phyloP scores from a whole-genome alignment of 2,329 filamentous ascomycete genomes.

The Aspergillus fumigatiaffinis region DNA sequence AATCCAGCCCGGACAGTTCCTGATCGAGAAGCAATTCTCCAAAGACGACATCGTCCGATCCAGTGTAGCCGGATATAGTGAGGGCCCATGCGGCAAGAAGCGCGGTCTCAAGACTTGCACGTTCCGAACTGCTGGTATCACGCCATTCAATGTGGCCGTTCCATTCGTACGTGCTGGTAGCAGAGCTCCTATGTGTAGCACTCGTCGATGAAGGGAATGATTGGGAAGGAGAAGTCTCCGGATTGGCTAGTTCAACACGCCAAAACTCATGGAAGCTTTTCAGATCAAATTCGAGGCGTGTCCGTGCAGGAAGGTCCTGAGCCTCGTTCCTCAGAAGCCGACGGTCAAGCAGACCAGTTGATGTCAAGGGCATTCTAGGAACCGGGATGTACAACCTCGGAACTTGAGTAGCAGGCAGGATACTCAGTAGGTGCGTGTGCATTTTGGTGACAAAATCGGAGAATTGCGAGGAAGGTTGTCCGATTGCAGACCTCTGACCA shows the following conservation, averaged over 20 bases:
- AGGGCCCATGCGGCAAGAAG: slow-evolving; percentile 42
- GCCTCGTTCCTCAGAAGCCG: slow-evolving; percentile 14
- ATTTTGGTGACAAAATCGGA: slow-evolving; percentile 12
- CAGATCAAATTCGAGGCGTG: slow-evolving; percentile 15
- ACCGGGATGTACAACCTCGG: slow-evolving; percentile 34
- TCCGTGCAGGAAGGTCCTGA: slow-evolving; percentile 6
- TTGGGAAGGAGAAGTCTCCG: slow-evolving; percentile 1
- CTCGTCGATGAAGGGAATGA: slow-evolving; percentile 8
- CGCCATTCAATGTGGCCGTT: slow-evolving; percentile 4
- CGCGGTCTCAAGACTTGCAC: slow-evolving; percentile 23
- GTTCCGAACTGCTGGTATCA: slow-evolving; percentile 10
- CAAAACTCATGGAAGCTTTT: slow-evolving; percentile 21
- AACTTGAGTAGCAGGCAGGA: slow-evolving; percentile 31
- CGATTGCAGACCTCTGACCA: slow-evolving; percentile 6
- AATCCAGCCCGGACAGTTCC: slow-evolving; percentile 22
- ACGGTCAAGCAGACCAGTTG: slow-evolving; percentile 32
- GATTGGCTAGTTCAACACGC: slow-evolving; percentile 10
- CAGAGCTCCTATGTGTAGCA: slow-evolving; percentile 7
- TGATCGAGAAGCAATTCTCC: slow-evolving; percentile 42
- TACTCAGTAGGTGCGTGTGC: slow-evolving; percentile 19
- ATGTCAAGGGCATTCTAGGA: slow-evolving; percentile 27
- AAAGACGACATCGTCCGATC: slow-evolving; percentile 40
- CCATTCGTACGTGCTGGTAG: slow-evolving; percentile 5
- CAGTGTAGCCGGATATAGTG: slow-evolving; percentile 34
- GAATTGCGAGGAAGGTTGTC: slow-evolving; percentile 10